These are phyloP conservation scores for Suaeda aralocaspica DNA, from an alignment of 148 eudicot species.

Conservation along the genomic window DNA sequence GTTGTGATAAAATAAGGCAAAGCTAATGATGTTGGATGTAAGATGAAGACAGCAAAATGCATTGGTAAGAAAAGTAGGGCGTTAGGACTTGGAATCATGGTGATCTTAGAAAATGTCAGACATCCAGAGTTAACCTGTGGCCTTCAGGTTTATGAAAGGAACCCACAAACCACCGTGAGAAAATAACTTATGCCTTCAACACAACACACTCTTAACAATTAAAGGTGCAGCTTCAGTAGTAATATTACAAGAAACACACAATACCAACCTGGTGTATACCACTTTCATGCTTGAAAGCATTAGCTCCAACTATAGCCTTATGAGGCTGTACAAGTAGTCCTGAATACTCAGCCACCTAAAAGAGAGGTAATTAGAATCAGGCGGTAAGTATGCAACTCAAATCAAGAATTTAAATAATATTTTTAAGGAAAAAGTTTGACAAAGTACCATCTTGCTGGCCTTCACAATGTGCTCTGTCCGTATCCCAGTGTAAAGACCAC, in stretches of 20 bases:
- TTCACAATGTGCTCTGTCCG: constrained; percentile 37
- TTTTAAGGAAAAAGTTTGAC: constrained; percentile 1
- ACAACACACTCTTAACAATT: not conserved
- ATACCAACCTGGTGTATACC: constrained; percentile 44
- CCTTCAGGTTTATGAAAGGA: too few species aligned
- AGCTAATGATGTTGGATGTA: too few species aligned
- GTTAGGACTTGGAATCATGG: too few species aligned
- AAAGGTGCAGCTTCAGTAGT: not conserved
- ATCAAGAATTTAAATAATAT: not conserved
- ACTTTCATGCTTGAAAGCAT: constrained; percentile 61
- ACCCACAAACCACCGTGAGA: too few species aligned
- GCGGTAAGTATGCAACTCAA: not conserved
- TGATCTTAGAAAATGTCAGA: too few species aligned
- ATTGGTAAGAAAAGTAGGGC: too few species aligned
- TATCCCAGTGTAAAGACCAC: constrained; percentile 43
- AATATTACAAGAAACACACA: too few species aligned
- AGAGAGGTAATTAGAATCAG: not conserved
- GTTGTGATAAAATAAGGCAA: too few species aligned
- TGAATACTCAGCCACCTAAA: constrained; percentile 46
- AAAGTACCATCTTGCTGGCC: constrained; percentile 47
- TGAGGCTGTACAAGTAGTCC: constrained; percentile 47
- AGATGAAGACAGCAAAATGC: too few species aligned
- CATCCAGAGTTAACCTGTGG: too few species aligned
- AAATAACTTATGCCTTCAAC: not conserved
- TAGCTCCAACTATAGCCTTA: constrained; percentile 63